Percentiles rank a stretch among this genome's conserved stretches.
phyloP scores from a whole-genome alignment of 78 protist genomes.

The Trichosphaerium sp. region DNA sequence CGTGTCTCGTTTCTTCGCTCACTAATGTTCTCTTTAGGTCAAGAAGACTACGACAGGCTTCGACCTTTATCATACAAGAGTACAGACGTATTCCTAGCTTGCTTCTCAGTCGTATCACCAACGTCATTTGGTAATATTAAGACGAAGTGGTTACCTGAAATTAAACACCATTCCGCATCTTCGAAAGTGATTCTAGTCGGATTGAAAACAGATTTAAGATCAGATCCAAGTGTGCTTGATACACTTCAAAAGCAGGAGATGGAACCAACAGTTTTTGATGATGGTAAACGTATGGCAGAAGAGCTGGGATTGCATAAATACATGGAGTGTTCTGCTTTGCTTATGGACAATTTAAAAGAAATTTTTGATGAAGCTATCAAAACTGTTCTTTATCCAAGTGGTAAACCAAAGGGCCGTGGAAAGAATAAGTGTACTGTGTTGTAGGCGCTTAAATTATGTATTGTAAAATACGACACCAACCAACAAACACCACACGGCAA shows the following conservation, averaged over 20 bases:
- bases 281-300: constrained; percentile 39
- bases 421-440: too few relatives aligned
- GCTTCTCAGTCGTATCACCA: constrained; percentile 37
- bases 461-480: too few relatives aligned
- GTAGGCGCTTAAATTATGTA: too few relatives aligned
- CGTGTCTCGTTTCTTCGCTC: too few relatives aligned
- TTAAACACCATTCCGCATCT: constrained; percentile 55
- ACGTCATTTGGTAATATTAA: constrained; percentile 51
- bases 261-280: too few relatives aligned
- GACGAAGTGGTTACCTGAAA: constrained; percentile 45
- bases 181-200: constrained; percentile 63
- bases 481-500: too few relatives aligned
- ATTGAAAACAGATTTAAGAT: too few relatives aligned
- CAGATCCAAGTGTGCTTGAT: too few relatives aligned
- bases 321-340: constrained; percentile 87
- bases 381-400: constrained; percentile 63
- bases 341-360: constrained; percentile 62
- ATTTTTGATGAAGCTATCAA: constrained; percentile 86
- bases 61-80: constrained; percentile 43
- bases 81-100: constrained; percentile 52
- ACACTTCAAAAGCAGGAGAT: too few relatives aligned
- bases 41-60: constrained; percentile 68
- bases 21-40: constrained; percentile 51
- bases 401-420: too few relatives aligned
- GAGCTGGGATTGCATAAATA: constrained; percentile 59